Base-by-base conservation (phyloP, 1,139 yeast species). In the Diutina pseudorugosa region DNA sequence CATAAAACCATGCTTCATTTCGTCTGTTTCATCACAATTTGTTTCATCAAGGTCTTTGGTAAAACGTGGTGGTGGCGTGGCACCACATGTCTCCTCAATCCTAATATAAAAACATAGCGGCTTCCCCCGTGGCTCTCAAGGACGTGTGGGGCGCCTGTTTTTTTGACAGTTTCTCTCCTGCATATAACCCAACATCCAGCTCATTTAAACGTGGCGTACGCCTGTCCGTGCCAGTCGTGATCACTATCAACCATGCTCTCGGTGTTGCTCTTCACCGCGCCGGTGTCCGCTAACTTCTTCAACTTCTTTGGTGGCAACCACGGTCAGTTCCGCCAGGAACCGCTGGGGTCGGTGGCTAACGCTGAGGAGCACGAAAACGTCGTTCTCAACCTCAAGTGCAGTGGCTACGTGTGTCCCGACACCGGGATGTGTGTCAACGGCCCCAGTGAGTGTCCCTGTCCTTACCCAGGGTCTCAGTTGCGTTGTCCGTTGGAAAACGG, bases 401-500 rank as follows among this genome's bases (percentile, higher is more conserved):
- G 69, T n/a, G 72, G 72, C 14, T 93, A 83, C 64, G 67, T 91
- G 49, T 93, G 98, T 64, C 85, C 87, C 2, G 95, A 84, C 59
- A 89, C 97, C 0, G 72, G 82, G 51, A 72, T 75, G 9, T 93
- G 98, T 68, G 98, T 87, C 0, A 74, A 76, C 7, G 63, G 68
- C 2, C 81, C 90, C 0, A 63, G 75, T 23, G 83, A 83, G 53
- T 93, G 98, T 65, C 96, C 98, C 1, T 93, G 98, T 65, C 90
- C 89, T 9, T 91, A 79, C 62, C 93, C 96, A 1, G 80, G 82
- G 53, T 83, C 95, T 1, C 96, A 93, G 64, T 64, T 86, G 57
- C 83, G 89, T 61, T 93, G 98, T 65, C 65, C 76, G 6, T 70
- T 88, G 52, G 95, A 97, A 0, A 82, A 79, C 56, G 76, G 80